Evolutionary conservation across 116 monocot genomes (phyloP), one percentile per base, ranked within the genome.

Genomic region (Zostera marina): DNA sequence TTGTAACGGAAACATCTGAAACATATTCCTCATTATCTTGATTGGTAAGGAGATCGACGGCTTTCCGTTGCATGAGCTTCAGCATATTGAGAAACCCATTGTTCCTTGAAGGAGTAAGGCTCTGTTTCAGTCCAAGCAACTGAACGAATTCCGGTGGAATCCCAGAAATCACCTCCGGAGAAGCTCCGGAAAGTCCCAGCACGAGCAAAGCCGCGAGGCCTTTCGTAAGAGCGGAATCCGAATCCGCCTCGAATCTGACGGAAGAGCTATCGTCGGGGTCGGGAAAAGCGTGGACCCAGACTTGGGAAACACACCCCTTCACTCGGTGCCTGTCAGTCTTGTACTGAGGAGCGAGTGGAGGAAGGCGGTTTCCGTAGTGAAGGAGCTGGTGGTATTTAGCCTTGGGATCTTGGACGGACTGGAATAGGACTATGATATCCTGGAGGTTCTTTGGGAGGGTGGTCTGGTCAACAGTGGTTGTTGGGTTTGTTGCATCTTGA

Each of bases 331-430:
- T 53, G 21, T 93, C 83, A 59, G 74, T 77, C 77, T 75, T 78
- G 81, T 66, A 77, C 4, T 44, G 65, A 15, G 81, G 66, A 59
- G 76, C 79, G 41, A 84, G 68, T 1, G 81, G 81, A 7, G 88
- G 84, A 14, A 93, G 70, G 47, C 59, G 58, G 44, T 59, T 19
- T 52, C 67, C 81, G 64, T 93, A 93, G 70, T 87, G 75, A 68
- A 93, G 88, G 66, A 93, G 88, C 81, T 93, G 93, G 61, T 77
- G 79, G 88, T 93, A 93, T 68, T 82, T 86, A 55, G 88, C 76
- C 67, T 69, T 74, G 47, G 76, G 68, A 41, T 93, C 93, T n/a
- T 70, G 53, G n/a, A 84, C 93, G 65, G 93, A 88, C 45, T 79
- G 93, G 68, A 93, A 93, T 68, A 93, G 93, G 41, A 66, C 8